These are phyloP conservation scores for Trichoderma asperelloides DNA, from an alignment of 495 filamentous ascomycete species.

Conservation along the genomic window DNA sequence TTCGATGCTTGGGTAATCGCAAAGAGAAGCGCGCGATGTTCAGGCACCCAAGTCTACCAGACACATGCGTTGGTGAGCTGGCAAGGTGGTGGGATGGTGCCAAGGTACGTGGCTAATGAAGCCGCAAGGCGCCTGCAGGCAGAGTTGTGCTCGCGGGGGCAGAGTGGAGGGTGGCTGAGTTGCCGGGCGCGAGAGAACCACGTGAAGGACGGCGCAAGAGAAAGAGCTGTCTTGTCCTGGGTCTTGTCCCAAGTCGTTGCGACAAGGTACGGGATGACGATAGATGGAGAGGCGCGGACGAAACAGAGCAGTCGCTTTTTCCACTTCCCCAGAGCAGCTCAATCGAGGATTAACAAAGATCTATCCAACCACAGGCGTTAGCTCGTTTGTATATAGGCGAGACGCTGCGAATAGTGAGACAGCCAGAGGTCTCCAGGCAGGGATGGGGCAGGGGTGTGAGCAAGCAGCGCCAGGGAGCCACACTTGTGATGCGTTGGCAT, in stretches of 20 bases:
- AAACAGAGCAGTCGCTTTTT: slow-evolving; percentile 24
- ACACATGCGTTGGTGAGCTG: slow-evolving; percentile 51
- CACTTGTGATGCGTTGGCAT: slow-evolving; percentile 44
- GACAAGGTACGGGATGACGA: slow-evolving; percentile 2
- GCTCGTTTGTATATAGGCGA: slow-evolving; percentile 28
- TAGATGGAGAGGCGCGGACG: slow-evolving; percentile 11
- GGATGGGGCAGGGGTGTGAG: slow-evolving; percentile 19
- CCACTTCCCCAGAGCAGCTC: slow-evolving; percentile 23
- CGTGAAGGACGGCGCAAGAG: slow-evolving; percentile 26
- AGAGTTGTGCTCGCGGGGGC: slow-evolving; percentile 42
- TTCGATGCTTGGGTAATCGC: slow-evolving; percentile 8
- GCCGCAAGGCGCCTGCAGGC: slow-evolving; percentile 39
- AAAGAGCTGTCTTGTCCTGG: slow-evolving; percentile 17
- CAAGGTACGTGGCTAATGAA: slow-evolving; percentile 5
- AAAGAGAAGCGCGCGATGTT: slow-evolving; percentile 1
- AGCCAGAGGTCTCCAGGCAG: not conserved
- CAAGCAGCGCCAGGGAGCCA: slow-evolving; percentile 7
- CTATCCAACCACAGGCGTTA: slow-evolving; percentile 43
- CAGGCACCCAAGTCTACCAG: slow-evolving; percentile 39
- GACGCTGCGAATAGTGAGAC: slow-evolving; percentile 8
- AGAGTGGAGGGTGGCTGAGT: slow-evolving; percentile 36
- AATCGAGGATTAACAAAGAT: slow-evolving; percentile 22
- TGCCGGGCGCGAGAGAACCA: slow-evolving; percentile 30
- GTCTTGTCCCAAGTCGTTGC: slow-evolving; percentile 15
- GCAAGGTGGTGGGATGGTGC: slow-evolving; percentile 25